Base-by-base conservation (phyloP, 495 filamentous ascomycete genomes). In the Xylaria curta region DNA sequence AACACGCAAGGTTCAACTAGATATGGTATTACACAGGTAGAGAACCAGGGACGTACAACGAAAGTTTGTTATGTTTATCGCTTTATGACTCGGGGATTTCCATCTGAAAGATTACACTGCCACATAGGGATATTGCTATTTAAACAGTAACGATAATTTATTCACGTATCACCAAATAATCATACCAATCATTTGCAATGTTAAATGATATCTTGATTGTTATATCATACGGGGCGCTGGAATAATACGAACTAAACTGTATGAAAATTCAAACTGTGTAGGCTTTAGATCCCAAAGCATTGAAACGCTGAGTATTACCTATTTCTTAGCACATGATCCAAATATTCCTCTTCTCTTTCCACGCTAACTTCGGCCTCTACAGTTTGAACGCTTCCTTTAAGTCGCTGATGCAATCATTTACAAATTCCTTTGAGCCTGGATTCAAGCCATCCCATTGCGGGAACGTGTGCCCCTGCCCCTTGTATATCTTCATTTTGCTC, bases 401-500 rank as follows among this genome's bases (percentile, higher is more conserved):
- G 26, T 78, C 79, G 36, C 49, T 46, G 19, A 80, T 71, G 54
- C 79, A 81, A 63, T 82, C 79, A 33, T 70, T 65, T 13, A 82
- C 74, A 68, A 78, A 82, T 51, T 80, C 78, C 38, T 74, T 79
- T 12, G 78, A 74, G 3, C 70, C 72, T 1, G 80, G 76, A 28
- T 78, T 78, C 56, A 59, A 60, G 19, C 77, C 81, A 58, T 81
- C 78, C 81, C 79, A 81, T 13, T 81, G 80, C 26, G 71, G 72
- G 67, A 82, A 82, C 3, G 81, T 79, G 71, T 82, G 81, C 19
- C 80, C 78, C 61, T 76, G 74, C 1, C 81, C 81, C 69, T 79
- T 74, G 53, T 82, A 82, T 38, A 82, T 69, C 69, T 80, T 81
- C 17, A 81, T 62, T 26, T 71, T 78, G 64, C 81, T 82, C 42